phyloP scores from a whole-genome alignment of 164 flowering plant species.

The Nelumbo lutea region DNA sequence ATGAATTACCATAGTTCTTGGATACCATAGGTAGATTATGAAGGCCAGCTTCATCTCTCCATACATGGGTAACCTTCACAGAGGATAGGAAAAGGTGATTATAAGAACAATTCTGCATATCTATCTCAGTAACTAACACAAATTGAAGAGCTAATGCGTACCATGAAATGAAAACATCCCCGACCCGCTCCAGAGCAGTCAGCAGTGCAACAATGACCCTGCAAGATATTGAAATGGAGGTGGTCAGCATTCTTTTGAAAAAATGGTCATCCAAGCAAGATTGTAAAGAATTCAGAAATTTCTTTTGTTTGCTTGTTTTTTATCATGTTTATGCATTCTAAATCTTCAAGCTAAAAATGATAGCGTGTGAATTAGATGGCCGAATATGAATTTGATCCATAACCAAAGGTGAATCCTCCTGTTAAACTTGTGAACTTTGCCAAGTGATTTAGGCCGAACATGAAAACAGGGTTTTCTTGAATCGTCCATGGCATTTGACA shows the following conservation, averaged over 20 bases:
- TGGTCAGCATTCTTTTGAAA: background rate
- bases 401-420: too few relatives aligned
- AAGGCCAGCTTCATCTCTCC: slow-evolving; percentile 66
- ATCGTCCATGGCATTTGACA: too few relatives aligned
- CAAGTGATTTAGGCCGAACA: too few relatives aligned
- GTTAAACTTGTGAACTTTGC: too few relatives aligned
- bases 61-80: slow-evolving; percentile 71
- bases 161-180: slow-evolving; percentile 63
- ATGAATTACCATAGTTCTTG: slow-evolving; percentile 63
- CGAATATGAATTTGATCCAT: too few relatives aligned
- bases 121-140: background rate
- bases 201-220: slow-evolving; percentile 71
- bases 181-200: slow-evolving; percentile 53
- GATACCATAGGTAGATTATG: slow-evolving; percentile 73
- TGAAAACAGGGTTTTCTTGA: too few relatives aligned
- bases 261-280: background rate
- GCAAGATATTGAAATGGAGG: slow-evolving; percentile 9
- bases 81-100: background rate
- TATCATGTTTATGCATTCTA: too few relatives aligned
- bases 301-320: too few relatives aligned
- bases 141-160: slow-evolving; percentile 12
- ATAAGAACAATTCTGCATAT: background rate
- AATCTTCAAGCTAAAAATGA: too few relatives aligned
- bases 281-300: too few relatives aligned
- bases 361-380: too few relatives aligned